Percentiles rank a stretch among this genome's conserved stretches.
phyloP scores from a whole-genome alignment of 2,329 filamentous ascomycete species.

The Aspergillus chevalieri region DNA sequence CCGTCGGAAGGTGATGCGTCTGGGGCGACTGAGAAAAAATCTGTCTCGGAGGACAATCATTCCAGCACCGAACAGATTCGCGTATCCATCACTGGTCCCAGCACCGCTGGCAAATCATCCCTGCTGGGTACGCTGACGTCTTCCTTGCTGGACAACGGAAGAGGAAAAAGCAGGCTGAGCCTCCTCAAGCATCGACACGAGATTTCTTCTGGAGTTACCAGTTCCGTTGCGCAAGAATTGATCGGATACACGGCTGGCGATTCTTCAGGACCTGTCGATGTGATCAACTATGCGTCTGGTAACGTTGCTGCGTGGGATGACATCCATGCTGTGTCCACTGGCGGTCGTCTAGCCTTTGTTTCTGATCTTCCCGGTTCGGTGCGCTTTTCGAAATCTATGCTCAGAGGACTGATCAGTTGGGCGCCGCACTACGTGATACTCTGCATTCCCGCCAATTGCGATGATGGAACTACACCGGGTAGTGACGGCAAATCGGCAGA shows the following conservation, averaged over 20 bases:
- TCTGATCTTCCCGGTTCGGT: constrained; percentile 90
- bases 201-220: constrained; percentile 83
- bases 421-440: constrained; percentile 88
- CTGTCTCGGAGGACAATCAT: constrained; percentile 17
- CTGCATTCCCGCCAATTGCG: constrained; percentile 75
- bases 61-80: constrained; percentile 69
- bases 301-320: constrained; percentile 92
- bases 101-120: constrained; percentile 87
- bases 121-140: constrained; percentile 83
- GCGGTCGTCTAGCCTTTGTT: constrained; percentile 70
- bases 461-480: constrained; percentile 39
- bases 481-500: constrained; percentile 16
- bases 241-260: constrained; percentile 63
- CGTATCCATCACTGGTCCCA: constrained; percentile 81
- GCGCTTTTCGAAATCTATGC: constrained; percentile 78
- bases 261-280: constrained; percentile 40
- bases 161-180: constrained; percentile 81
- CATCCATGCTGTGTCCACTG: constrained; percentile 74
- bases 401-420: constrained; percentile 90
- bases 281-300: constrained; percentile 74
- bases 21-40: constrained; percentile 4
- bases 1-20: constrained; percentile 3
- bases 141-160: constrained; percentile 81
- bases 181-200: constrained; percentile 91
- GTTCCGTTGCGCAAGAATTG: constrained; percentile 88